Percentiles rank a stretch among this genome's conserved stretches.
Evolutionary conservation across 495 filamentous ascomycete genomes (phyloP).

Genomic region (Penicillium steckii): DNA sequence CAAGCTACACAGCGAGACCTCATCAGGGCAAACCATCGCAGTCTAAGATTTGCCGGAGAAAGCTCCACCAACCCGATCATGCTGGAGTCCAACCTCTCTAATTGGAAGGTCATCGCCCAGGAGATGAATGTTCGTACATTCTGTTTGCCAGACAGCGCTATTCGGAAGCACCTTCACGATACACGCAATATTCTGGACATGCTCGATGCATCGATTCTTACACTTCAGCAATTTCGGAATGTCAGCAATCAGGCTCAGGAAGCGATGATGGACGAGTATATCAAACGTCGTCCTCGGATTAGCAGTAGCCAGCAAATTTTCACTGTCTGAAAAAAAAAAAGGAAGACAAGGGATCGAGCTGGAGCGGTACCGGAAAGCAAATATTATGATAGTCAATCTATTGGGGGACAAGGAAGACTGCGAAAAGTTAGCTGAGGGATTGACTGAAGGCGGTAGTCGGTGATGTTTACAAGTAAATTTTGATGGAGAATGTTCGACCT

Average conservation of each 20-base stretch:
- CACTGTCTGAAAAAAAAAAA: no score
- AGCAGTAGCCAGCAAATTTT: background rate
- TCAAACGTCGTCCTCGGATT: background rate
- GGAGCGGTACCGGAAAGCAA: no score
- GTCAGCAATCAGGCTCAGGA: slow-evolving; percentile 26
- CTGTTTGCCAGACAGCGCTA: slow-evolving; percentile 51
- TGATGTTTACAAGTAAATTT: no score
- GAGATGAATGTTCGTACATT: slow-evolving; percentile 56
- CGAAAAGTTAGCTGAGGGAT: no score
- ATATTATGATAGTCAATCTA: no score
- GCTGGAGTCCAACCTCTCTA: slow-evolving; percentile 47
- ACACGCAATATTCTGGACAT: slow-evolving; percentile 52
- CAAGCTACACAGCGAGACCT: slow-evolving; percentile 54
- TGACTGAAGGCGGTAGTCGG: no score
- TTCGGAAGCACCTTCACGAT: slow-evolving; percentile 55
- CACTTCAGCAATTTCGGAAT: slow-evolving; percentile 40
- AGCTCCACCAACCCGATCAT: slow-evolving; percentile 33
- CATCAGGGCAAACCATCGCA: slow-evolving; percentile 48
- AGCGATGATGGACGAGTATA: background rate
- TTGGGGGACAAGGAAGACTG: no score
- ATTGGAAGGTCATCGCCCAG: slow-evolving; percentile 50
- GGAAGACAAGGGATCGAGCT: no score
- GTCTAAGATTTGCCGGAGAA: slow-evolving; percentile 47
- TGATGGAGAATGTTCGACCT: no score
- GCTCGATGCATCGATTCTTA: slow-evolving; percentile 43